Evolutionary conservation across 352 stramenopile genomes (phyloP).

Genomic region (Phytophthora pluvialis): DNA sequence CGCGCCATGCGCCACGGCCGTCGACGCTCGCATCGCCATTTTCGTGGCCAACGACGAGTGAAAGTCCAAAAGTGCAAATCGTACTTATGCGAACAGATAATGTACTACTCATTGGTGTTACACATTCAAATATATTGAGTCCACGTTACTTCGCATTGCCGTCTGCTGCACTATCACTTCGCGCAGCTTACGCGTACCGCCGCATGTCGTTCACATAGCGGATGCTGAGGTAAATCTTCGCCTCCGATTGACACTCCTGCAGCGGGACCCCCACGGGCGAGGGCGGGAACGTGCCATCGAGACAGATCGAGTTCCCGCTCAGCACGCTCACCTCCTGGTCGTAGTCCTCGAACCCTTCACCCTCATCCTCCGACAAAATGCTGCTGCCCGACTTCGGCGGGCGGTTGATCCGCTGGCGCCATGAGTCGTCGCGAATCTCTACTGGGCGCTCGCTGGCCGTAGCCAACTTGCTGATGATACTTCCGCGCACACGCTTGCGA

Average conservation of each 20-base stretch:
- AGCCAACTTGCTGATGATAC: conserved; percentile 81
- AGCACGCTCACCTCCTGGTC: conserved; percentile 69
- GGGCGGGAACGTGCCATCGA: conserved; percentile 61
- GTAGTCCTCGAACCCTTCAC: conserved; percentile 67
- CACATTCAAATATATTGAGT: neutral
- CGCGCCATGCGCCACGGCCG: conserved; percentile 60
- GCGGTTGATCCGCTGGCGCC: conserved; percentile 63
- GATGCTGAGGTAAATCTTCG: conserved; percentile 82
- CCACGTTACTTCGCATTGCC: neutral
- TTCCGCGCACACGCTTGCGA: conserved; percentile 79
- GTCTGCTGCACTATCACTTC: conserved; percentile 20
- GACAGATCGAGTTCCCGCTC: conserved; percentile 57
- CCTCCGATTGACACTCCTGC: conserved; percentile 48
- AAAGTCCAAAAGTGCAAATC: neutral
- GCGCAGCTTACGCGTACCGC: conserved; percentile 57
- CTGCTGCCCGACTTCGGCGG: conserved; percentile 47
- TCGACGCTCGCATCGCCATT: conserved; percentile 31
- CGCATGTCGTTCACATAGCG: conserved; percentile 91
- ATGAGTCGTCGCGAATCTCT: conserved; percentile 72
- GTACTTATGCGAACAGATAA: conserved; percentile 12
- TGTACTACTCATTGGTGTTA: conserved; percentile 13
- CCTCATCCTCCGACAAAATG: conserved; percentile 55
- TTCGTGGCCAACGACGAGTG: neutral
- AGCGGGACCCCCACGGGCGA: conserved; percentile 57
- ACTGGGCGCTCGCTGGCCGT: conserved; percentile 39